These are phyloP conservation scores for Yamadazyma epiphylla DNA, from an alignment of 1,139 yeast species.

Conservation along the genomic window DNA sequence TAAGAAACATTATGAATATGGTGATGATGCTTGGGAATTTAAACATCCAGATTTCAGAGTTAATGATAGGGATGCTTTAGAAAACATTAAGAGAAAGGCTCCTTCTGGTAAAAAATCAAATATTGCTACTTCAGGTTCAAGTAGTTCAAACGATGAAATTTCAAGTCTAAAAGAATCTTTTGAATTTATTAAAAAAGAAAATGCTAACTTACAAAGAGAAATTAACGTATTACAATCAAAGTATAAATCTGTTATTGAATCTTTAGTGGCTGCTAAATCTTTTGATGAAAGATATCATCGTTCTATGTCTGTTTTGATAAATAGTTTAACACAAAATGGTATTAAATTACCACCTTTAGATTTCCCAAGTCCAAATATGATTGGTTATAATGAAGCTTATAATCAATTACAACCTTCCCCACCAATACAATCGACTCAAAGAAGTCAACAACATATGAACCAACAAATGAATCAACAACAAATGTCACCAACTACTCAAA, in stretches of 20 bases:
- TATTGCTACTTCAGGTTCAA: constrained; percentile 4
- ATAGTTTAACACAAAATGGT: constrained; percentile 53
- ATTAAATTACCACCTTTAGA: constrained; percentile 64
- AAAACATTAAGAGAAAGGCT: constrained; percentile 76
- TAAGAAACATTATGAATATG: constrained; percentile 51
- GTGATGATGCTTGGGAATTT: constrained; percentile 92
- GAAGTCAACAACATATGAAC: constrained; percentile 5
- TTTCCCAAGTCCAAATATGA: constrained; percentile 39
- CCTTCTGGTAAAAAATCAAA: constrained; percentile 49
- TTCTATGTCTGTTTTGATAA: constrained; percentile 47
- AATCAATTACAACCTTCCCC: constrained; percentile 3
- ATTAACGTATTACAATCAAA: constrained; percentile 47
- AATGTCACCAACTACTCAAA: too few relatives aligned
- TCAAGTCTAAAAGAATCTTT: constrained; percentile 40
- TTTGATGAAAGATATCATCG: constrained; percentile 54
- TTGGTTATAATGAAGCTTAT: constrained; percentile 8
- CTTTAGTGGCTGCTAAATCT: constrained; percentile 51
- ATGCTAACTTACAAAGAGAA: constrained; percentile 39
- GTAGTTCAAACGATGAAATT: constrained; percentile 4
- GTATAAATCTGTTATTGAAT: constrained; percentile 63
- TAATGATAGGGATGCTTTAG: constrained; percentile 67
- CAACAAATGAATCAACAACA: constrained; percentile 5
- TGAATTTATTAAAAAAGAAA: constrained; percentile 38
- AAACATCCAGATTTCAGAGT: constrained; percentile 82
- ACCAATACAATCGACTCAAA: constrained; percentile 5